A percentile compares a stretch with the other conserved stretches of the same genome.
phyloP scores from a whole-genome alignment of 768 basidiomycete species.

The Russula brevipes region DNA sequence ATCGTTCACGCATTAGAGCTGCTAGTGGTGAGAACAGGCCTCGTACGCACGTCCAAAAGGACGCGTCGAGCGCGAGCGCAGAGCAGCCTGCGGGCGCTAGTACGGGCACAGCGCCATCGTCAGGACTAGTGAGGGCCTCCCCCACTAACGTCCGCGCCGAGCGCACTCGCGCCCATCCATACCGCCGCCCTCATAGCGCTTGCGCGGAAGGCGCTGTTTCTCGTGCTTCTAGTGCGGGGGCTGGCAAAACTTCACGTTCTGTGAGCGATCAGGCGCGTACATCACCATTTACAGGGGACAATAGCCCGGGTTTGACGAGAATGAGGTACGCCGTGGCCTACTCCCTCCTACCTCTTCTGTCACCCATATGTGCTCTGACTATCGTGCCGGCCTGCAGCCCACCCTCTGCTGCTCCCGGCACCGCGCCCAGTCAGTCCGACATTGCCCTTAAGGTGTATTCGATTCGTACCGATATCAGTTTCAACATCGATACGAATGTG shows the following conservation, averaged over 20 bases:
- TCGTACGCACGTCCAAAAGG: slow-evolving; percentile 17
- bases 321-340: slow-evolving; percentile 24
- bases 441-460: slow-evolving; percentile 30
- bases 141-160: slow-evolving; percentile 17
- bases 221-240: neutral
- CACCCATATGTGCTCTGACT: slow-evolving; percentile 2
- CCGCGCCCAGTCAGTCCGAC: slow-evolving; percentile 1
- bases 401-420: slow-evolving; percentile 11
- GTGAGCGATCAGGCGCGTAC: slow-evolving; percentile 19
- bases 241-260: slow-evolving; percentile 3
- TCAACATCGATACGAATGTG: slow-evolving; percentile 45
- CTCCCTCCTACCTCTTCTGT: neutral
- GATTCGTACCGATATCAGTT: slow-evolving; percentile 59
- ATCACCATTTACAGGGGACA: slow-evolving; percentile 14
- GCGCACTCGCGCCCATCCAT: slow-evolving; percentile 23
- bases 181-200: slow-evolving; percentile 24
- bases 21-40: slow-evolving; percentile 21
- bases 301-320: slow-evolving; percentile 15
- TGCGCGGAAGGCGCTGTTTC: slow-evolving; percentile 1
- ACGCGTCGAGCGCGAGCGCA: slow-evolving; percentile 14
- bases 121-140: slow-evolving; percentile 17
- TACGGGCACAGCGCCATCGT: slow-evolving; percentile 5
- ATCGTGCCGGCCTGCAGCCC: slow-evolving; percentile 19
- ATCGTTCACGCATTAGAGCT: slow-evolving; percentile 18
- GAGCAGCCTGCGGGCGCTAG: slow-evolving; percentile 16